Percentiles rank a stretch among this genome's conserved stretches.
Conservation (phyloP, 768 basidiomycete genomes). For the Hypsizygus marmoreus region DNA sequence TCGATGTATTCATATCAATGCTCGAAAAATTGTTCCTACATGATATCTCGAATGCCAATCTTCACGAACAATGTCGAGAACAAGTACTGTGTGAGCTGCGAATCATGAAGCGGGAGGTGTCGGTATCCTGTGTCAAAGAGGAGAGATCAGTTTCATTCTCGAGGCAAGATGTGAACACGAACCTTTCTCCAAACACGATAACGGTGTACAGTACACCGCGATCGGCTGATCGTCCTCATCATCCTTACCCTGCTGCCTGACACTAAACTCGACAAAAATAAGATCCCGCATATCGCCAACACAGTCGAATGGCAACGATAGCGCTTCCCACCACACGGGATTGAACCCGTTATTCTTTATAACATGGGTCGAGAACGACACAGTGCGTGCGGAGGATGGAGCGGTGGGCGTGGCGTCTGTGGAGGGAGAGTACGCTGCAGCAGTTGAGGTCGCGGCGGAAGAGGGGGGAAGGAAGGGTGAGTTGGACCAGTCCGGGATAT, state of each 20-base stretch:
- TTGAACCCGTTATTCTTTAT: slow-evolving; percentile 93
- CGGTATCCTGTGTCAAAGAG: slow-evolving; percentile 66
- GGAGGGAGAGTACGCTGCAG: slow-evolving; percentile 19
- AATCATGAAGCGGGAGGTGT: slow-evolving; percentile 88
- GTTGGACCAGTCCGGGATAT: slow-evolving; percentile 70
- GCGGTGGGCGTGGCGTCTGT: slow-evolving; percentile 22
- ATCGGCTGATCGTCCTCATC: slow-evolving; percentile 65
- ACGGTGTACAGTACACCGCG: slow-evolving; percentile 70
- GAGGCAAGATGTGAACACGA: slow-evolving; percentile 13
- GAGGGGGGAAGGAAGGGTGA: slow-evolving; percentile 28
- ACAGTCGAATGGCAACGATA: slow-evolving; percentile 75
- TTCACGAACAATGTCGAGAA: slow-evolving; percentile 93
- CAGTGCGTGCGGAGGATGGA: slow-evolving; percentile 39
- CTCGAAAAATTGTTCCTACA: too few species aligned
- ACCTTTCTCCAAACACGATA: slow-evolving; percentile 78
- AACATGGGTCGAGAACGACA: slow-evolving; percentile 58
- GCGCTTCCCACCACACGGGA: slow-evolving; percentile 78
- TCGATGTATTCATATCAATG: too few species aligned
- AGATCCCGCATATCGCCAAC: slow-evolving; percentile 76
- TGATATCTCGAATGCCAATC: slow-evolving; percentile 50
- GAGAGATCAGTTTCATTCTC: background rate
- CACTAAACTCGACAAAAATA: slow-evolving; percentile 79
- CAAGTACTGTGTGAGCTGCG: slow-evolving; percentile 82
- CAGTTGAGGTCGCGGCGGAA: slow-evolving; percentile 4
- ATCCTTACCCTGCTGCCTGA: slow-evolving; percentile 60